Base-by-base conservation (phyloP, 2,329 filamentous ascomycete species). In the Aspergillus neoniger region DNA sequence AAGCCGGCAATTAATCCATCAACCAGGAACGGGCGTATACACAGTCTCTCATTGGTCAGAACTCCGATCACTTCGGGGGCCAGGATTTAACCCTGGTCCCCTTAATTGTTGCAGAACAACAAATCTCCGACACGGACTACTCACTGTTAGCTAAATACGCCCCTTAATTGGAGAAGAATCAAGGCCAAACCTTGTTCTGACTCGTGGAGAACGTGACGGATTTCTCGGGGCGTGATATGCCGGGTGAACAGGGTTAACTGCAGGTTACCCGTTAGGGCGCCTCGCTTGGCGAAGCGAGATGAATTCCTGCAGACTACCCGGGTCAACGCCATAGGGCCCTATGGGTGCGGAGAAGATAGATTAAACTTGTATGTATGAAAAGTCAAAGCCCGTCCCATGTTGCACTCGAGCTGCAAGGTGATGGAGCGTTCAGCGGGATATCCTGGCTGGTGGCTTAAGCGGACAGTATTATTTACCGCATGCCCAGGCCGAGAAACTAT, bases 21-120 rank as follows among this genome's bases (percentile, higher is more conserved):
- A n/a, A 25, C 39, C 53, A 55, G 53, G 53, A 36, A 55, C 53
- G 53, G 53, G 17, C 2, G 19, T 55, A 47, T 47, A 19, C 17
- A 15, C 5, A n/a, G 6, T 23, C 28, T 10, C 32, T 55, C 39
- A 55, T 55, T 55, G 53, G 53, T 25, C 14, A 15, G 5, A 25
- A 21, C 53, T 43, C 53, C 53, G 53, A 47, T 23, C 25, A 12
- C 2, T 28, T 17, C 25, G 25, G 44, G 21, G 44, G 44, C 21
- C 23, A 30, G 47, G 47, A 32, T 50, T 50, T 32, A 19, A 15
- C n/a, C 47, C 23, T 10, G 47, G 25, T 2, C 47, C 47, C 47
- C 47, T 17, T 44, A 25, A 49, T 50, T 50, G 47, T 32, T 50
- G 3, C 25, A 50, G 47, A 30, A 28, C 47, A 30, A 30, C 47